These are phyloP conservation scores for Geotrichum restrictum DNA, from an alignment of 1,139 yeast genomes.

Conservation along the genomic window DNA sequence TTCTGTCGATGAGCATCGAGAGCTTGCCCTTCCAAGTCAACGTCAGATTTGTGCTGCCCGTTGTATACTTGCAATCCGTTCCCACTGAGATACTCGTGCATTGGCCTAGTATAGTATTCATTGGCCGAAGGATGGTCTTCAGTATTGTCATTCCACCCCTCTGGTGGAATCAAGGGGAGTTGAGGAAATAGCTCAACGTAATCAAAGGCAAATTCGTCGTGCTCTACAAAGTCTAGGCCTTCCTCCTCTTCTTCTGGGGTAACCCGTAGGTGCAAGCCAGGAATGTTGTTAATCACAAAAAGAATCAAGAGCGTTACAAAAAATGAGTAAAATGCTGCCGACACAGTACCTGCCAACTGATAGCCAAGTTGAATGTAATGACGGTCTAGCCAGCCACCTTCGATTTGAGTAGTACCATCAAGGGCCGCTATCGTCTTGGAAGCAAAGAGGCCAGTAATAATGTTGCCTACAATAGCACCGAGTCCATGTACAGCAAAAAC, in stretches of 20 bases:
- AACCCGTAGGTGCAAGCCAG: constrained; percentile 48
- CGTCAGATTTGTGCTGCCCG: constrained; percentile 2
- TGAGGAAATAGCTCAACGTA: constrained; percentile 45
- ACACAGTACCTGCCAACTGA: constrained; percentile 47
- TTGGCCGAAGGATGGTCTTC: not conserved
- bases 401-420: constrained; percentile 26
- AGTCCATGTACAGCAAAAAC: constrained; percentile 40
- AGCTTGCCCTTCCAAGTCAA: not conserved
- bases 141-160: not conserved
- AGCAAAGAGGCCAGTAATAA: constrained; percentile 38
- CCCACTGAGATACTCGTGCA: not conserved
- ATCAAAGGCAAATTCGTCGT: constrained; percentile 51
- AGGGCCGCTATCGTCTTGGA: constrained; percentile 22
- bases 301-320: constrained; percentile 42
- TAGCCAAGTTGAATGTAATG: constrained; percentile 49
- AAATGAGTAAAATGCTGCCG: constrained; percentile 45
- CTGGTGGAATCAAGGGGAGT: constrained; percentile 22
- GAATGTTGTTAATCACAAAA: constrained; percentile 45
- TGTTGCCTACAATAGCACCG: constrained; percentile 38
- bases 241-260: constrained; percentile 41
- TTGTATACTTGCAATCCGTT: not conserved
- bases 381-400: constrained; percentile 50
- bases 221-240: constrained; percentile 51
- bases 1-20: not conserved
- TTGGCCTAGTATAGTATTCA: not conserved